Conservation (phyloP, 2,329 filamentous ascomycete genomes). For the Ilyonectria sp. region DNA sequence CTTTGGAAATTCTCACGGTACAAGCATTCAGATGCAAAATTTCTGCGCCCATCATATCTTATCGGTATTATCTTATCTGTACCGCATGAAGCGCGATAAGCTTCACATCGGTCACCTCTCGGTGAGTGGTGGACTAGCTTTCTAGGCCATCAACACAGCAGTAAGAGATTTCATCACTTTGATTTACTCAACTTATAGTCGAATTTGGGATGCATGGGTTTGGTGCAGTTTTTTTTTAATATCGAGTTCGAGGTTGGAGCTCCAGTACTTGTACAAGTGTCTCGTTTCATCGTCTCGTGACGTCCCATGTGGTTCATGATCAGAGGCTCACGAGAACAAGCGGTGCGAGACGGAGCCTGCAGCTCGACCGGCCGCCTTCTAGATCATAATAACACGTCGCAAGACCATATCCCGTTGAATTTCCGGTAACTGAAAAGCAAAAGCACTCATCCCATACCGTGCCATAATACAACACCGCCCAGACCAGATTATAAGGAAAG, state of each 20-base stretch:
- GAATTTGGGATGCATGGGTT: not conserved
- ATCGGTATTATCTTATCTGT: not conserved
- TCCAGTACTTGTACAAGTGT: constrained; percentile 51
- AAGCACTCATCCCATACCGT: constrained; percentile 57
- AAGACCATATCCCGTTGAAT: constrained; percentile 54
- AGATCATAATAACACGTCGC: constrained; percentile 52
- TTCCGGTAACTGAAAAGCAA: constrained; percentile 54
- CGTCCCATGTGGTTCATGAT: constrained; percentile 42
- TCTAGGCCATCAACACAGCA: too few relatives aligned
- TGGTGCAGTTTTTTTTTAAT: constrained; percentile 35
- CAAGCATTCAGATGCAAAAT: too few relatives aligned
- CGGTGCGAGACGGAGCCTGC: constrained; percentile 38
- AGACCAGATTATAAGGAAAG: constrained; percentile 56
- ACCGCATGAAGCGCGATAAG: too few relatives aligned
- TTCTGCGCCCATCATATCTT: not conserved
- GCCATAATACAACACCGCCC: constrained; percentile 61
- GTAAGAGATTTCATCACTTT: too few relatives aligned
- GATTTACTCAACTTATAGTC: too few relatives aligned
- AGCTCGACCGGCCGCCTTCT: constrained; percentile 49
- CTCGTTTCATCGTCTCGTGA: constrained; percentile 48
- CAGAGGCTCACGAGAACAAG: constrained; percentile 44
- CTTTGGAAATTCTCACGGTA: too few relatives aligned
- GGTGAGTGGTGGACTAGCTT: not conserved
- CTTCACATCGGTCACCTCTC: not conserved
- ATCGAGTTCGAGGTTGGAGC: constrained; percentile 40